A percentile compares a stretch with the other conserved stretches of the same genome.
These are phyloP conservation scores for Verticillium klebahnii DNA, from an alignment of 2,329 filamentous ascomycete genomes.

Conservation along the genomic window DNA sequence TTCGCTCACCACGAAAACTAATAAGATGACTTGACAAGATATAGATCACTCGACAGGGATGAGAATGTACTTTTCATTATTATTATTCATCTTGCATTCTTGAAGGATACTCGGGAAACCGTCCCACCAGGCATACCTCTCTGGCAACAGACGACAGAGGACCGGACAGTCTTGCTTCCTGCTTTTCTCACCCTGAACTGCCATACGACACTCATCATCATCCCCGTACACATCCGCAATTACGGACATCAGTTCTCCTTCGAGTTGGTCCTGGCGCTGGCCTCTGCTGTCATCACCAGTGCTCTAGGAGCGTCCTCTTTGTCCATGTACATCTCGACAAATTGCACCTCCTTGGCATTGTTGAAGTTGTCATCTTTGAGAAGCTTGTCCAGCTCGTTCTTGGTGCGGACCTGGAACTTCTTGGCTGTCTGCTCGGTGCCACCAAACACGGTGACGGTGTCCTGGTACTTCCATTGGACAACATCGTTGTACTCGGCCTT, in stretches of 20 bases:
- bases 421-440: slow-evolving; percentile 49
- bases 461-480: slow-evolving; percentile 67
- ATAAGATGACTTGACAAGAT: not conserved
- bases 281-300: slow-evolving; percentile 65
- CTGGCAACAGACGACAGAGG: no score
- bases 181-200: no score
- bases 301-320: slow-evolving; percentile 71
- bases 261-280: slow-evolving; percentile 64
- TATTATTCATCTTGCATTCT: not conserved
- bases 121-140: no score
- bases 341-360: slow-evolving; percentile 50
- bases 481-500: slow-evolving; percentile 79
- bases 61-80: not conserved
- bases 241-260: slow-evolving; percentile 24
- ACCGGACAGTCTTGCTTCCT: no score
- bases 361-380: slow-evolving; percentile 62
- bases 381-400: slow-evolving; percentile 61
- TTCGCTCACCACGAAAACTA: no score
- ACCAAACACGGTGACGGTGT: slow-evolving; percentile 64
- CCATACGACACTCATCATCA: not conserved
- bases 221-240: not conserved
- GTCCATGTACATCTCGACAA: slow-evolving; percentile 80
- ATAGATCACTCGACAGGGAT: not conserved
- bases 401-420: slow-evolving; percentile 65
- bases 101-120: no score